These are phyloP conservation scores for Macadamia tetraphylla DNA, from an alignment of 164 flowering plant genomes.

Conservation along the genomic window DNA sequence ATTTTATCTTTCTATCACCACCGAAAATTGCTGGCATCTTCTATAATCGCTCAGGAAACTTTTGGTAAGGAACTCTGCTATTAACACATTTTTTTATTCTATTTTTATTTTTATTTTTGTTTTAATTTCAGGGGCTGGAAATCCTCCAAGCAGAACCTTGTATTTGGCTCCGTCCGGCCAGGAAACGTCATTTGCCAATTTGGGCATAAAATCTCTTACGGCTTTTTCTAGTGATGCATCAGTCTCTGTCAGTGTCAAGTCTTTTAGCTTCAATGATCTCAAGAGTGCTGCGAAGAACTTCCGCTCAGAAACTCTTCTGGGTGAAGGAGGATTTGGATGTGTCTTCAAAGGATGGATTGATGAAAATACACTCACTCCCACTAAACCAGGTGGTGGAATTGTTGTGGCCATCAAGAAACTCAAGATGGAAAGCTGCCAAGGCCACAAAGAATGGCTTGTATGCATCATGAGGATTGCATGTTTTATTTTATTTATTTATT, in stretches of 20 bases:
- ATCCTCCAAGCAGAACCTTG: slow-evolving; percentile 10
- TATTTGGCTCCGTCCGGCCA: slow-evolving; percentile 14
- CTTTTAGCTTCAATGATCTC: slow-evolving; percentile 65
- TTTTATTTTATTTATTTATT: neutral
- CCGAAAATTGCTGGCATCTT: too few species aligned
- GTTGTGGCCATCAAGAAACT: slow-evolving; percentile 72
- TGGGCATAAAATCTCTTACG: slow-evolving; percentile 4
- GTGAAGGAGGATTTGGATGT: slow-evolving; percentile 87
- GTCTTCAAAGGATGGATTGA: slow-evolving; percentile 94
- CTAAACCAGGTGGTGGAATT: slow-evolving; percentile 60
- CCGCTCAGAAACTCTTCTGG: slow-evolving; percentile 57
- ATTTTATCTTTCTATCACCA: too few species aligned
- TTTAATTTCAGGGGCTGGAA: slow-evolving; percentile 20
- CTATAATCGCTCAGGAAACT: too few species aligned
- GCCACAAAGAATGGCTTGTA: slow-evolving; percentile 94
- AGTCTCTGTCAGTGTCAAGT: slow-evolving; percentile 31
- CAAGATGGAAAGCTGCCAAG: slow-evolving; percentile 70
- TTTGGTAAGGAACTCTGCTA: too few species aligned
- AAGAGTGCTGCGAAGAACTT: slow-evolving; percentile 72
- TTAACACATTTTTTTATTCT: neutral
- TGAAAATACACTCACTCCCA: slow-evolving; percentile 43
- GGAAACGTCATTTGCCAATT: slow-evolving; percentile 7
- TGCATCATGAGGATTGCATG: slow-evolving; percentile 7
- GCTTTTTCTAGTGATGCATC: slow-evolving; percentile 23
- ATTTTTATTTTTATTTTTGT: neutral